Evolutionary conservation across 192 early-diverging fungal genomes (phyloP).

Genomic region (Podochytrium sp.): DNA sequence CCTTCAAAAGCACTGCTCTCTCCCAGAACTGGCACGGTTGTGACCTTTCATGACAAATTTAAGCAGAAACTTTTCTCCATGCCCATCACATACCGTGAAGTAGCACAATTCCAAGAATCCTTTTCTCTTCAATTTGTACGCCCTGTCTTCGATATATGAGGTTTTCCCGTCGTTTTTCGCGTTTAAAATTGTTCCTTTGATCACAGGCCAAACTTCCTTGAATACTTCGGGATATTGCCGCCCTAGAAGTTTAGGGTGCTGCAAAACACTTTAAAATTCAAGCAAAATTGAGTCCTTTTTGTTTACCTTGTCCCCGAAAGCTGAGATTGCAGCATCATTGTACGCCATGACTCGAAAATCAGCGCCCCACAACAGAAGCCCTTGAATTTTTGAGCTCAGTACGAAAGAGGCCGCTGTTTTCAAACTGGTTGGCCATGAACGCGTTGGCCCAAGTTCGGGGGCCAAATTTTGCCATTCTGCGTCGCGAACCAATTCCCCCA

Average conservation of each 20-base stretch:
- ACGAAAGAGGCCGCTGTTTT: background rate
- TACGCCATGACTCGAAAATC: conserved; percentile 18
- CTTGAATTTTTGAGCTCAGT: conserved; percentile 4
- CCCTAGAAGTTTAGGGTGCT: conserved; percentile 41
- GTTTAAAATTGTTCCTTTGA: conserved; percentile 2
- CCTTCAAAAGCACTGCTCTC: conserved; percentile 11
- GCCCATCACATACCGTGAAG: conserved; percentile 25
- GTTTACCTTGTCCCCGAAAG: conserved; percentile 3
- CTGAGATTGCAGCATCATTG: conserved; percentile 1
- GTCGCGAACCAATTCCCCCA: background rate
- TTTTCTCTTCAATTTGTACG: conserved; percentile 34
- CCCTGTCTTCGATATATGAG: conserved; percentile 21
- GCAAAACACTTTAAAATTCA: background rate
- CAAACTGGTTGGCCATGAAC: conserved; percentile 12
- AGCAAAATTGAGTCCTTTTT: background rate
- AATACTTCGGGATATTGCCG: conserved; percentile 34
- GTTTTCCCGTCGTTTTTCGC: background rate
- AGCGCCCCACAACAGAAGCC: conserved; percentile 11
- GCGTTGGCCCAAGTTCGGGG: conserved; percentile 2
- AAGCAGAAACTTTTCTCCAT: background rate
- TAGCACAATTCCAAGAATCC: conserved; percentile 39
- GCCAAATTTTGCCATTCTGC: background rate
- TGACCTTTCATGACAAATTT: background rate
- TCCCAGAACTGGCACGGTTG: conserved; percentile 6
- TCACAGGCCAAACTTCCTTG: conserved; percentile 32